A percentile compares a stretch with the other conserved stretches of the same genome.
Evolutionary conservation across 2,329 filamentous ascomycete genomes (phyloP).

Genomic region (Fusarium pininemorale): DNA sequence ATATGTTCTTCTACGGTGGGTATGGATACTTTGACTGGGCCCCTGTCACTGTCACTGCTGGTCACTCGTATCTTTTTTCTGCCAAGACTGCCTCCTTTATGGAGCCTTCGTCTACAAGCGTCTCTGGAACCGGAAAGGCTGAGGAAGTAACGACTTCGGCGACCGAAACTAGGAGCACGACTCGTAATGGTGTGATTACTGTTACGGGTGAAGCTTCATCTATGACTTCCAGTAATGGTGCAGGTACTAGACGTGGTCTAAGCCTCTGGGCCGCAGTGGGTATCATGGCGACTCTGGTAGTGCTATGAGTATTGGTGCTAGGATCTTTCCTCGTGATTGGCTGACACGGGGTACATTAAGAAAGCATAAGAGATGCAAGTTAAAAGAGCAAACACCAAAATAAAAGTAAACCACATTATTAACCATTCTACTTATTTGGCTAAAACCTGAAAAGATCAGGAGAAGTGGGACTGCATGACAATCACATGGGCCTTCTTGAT

Average conservation of each 20-base stretch:
- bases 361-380: too few species aligned
- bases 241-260: background rate
- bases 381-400: too few species aligned
- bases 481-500: too few species aligned
- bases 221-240: background rate
- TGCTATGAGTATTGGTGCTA: too few species aligned
- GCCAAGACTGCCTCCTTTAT: background rate
- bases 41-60: background rate
- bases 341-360: too few species aligned
- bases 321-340: too few species aligned
- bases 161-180: background rate
- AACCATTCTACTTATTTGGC: background rate
- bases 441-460: too few species aligned
- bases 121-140: background rate
- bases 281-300: background rate
- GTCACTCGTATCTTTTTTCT: background rate
- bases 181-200: background rate
- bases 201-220: background rate
- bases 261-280: background rate
- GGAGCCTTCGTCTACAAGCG: background rate
- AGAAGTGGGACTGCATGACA: too few species aligned
- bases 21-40: background rate
- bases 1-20: background rate
- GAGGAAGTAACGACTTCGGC: background rate
- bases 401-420: background rate